Base-by-base conservation (phyloP, 306 rosid genomes). In the Gillenia trifoliata region DNA sequence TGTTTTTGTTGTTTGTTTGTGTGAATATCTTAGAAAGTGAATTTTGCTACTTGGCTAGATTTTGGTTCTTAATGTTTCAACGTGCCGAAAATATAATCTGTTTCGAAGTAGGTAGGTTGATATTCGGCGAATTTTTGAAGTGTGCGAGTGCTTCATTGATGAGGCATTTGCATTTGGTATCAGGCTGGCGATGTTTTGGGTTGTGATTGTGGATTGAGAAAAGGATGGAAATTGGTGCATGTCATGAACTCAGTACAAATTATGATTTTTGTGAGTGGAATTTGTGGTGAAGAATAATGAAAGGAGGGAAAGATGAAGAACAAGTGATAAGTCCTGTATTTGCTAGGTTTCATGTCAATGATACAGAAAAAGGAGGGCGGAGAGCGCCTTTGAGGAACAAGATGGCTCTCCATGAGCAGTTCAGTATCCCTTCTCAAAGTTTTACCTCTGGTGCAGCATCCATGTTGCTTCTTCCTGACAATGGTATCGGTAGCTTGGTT, bases 301-400 rank as follows among this genome's bases (percentile, higher is more conserved):
- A 84, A 80, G 70, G 81, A 78, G 75, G 74, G 45, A 84, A 75
- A 77, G 89, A 83, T 26, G 85, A 77, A 49, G 81, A 80, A 25
- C 86, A 79, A 28, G 77, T 78, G 75, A 80, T 55, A 29, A 85
- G 84, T 33, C 93, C 96, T 52, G 88, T 92, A 91, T 89, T 86
- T 57, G 88, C 91, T 23, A 89, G 96, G 91, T 79, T 92, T 61
- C 86, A 86, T 86, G 84, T 92, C 36, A 88, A 83, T 60, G 96
- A 89, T 77, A 79, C 93, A 30, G 90, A 82, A 63, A 89, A 83
- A 82, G 88, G 93, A 80, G 93, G 93, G 13, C 89, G 87, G 36
- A 89, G 85, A 81, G 88, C 91, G 70, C 96, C 95, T 52, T 90
- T 93, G 77, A 89, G 96, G 84, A 89, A 88, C 81, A 92, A 92